Base-by-base conservation (phyloP, 192 early-diverging fungal species). In the Linnemannia zychae region DNA sequence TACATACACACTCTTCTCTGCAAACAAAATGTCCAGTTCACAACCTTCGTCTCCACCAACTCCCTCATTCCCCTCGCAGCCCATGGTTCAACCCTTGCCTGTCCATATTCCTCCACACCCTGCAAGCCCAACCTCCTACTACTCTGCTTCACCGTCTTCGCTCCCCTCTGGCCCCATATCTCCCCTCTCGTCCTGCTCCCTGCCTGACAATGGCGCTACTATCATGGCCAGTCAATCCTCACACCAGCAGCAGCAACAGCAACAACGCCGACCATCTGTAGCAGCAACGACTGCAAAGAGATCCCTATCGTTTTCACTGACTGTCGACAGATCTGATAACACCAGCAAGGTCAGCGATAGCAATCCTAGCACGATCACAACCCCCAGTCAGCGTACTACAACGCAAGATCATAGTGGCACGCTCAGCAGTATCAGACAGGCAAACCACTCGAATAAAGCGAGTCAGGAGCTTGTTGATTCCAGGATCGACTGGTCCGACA, bases 101-200 rank as follows among this genome's bases (percentile, higher is more conserved):
- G 67, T 69, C 18, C 75, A 77, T 49, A 52, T 78, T 0, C 69
- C 76, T 24, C 49, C 50, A n/a, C 66, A 74, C 18, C 50, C 71
- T 18, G 28, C 40, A 0, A 69, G 66, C 22, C 70, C 78, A 48
- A 73, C 70, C 28, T 73, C 78, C 15, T 72, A 50, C 33, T 73
- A 66, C 60, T 79, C 78, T 73, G 71, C 70, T 49, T 71, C 78
- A 7, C 78, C 78, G 9, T 38, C 52, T 1, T 79, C 78, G 18
- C 50, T 70, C 24, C 76, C 15, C 47, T 77, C 76, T 67, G 75
- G 47, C 28, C 75, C 28, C 7, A 46, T 76, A 18, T 76, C 65
- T 12, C 67, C 67, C 36, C 49, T 57, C 33, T 77, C 67, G 24
- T 66, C 78, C 4, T 71, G 57, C 71, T 66, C 53, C 36, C 44